Evolutionary conservation across 202 grass and related monocot species (phyloP), one percentile per base, ranked within the genome.

Genomic region (Eragrostis tef): DNA sequence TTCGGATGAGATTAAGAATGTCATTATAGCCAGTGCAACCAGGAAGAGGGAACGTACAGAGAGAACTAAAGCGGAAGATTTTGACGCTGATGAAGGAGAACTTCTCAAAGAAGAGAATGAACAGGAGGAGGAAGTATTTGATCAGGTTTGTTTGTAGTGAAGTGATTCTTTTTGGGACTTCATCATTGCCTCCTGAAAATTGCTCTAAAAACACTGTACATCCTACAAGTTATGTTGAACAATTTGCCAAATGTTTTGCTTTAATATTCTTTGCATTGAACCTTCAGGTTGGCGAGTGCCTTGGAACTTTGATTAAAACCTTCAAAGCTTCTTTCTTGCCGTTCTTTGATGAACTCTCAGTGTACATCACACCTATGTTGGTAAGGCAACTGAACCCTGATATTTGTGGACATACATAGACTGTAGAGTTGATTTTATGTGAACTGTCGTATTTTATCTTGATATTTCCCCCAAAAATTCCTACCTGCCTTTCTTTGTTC

Each of bases 261-360:
- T 57, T 45, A 62, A 61, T 26, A 42, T 84, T 73, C 0, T 52
- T 52, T 54, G 5, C 64, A 16, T 74, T 88, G n/a, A 71, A 62
- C 31, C 75, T 78, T 51, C 88, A 99, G 97, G 84, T 98, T 76
- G 89, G 92, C 22, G 95, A 98, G 84, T 98, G 95, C 77, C 86
- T 98, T 49, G 92, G 95, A n/a, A 98, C 92, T 75, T 85, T 98
- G 84, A 98, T 98, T 65, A 98, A 98, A 76, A 98, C 95, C 34
- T 98, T 98, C 64, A 94, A 91, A 83, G 78, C 76, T 85, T 88
- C 90, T 86, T 94, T 98, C 82, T 52, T 94, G 61, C 95, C 88
- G 0, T 98, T 98, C 85, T 98, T 98, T 89, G 95, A 98, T 84
- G 95, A 98, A 77, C 90, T 98, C 4, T 93, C 95, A 25, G 68